phyloP scores from a whole-genome alignment of 2,329 filamentous ascomycete species.

The Echinosphaeria canescens region DNA sequence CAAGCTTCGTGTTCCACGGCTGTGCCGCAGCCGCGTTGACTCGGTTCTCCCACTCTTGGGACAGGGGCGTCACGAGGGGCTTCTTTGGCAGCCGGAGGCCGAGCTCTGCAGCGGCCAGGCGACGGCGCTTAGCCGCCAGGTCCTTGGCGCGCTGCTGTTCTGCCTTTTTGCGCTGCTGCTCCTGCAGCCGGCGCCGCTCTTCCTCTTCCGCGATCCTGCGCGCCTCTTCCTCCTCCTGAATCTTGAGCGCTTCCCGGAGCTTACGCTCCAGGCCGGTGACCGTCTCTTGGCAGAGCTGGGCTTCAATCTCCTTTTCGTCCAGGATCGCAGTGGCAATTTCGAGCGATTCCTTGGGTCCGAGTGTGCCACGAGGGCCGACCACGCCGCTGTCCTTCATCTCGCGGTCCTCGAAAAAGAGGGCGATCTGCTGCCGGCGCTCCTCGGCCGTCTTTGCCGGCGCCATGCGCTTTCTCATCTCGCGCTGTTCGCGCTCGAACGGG shows the following conservation, averaged over 20 bases:
- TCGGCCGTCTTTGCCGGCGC: no score
- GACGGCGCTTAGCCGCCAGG: conserved; percentile 3
- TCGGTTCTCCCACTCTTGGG: conserved; percentile 13
- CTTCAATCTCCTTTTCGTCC: no score
- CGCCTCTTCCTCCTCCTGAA: conserved; percentile 3
- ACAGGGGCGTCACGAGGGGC: conserved; percentile 10
- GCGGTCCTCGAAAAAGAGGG: background rate
- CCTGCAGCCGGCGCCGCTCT: conserved; percentile 5
- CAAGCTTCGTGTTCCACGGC: conserved; percentile 11
- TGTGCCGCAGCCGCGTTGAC: conserved; percentile 13
- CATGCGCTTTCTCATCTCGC: no score
- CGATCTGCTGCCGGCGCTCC: background rate
- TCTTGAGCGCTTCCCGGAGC: no score
- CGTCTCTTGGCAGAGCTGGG: no score
- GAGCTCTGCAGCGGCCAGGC: conserved; percentile 4
- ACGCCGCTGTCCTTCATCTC: background rate
- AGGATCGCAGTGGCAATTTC: no score
- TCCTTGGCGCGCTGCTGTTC: conserved; percentile 6
- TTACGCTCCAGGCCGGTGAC: no score
- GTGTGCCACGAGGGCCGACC: no score
- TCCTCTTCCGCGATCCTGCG: conserved; percentile 6
- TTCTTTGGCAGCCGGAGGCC: conserved; percentile 8
- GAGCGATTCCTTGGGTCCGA: no score
- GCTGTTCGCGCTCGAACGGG: no score
- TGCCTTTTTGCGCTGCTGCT: conserved; percentile 6